Evolutionary conservation across 331 rosid species (phyloP).

Genomic region (Pyracantha coccinea): DNA sequence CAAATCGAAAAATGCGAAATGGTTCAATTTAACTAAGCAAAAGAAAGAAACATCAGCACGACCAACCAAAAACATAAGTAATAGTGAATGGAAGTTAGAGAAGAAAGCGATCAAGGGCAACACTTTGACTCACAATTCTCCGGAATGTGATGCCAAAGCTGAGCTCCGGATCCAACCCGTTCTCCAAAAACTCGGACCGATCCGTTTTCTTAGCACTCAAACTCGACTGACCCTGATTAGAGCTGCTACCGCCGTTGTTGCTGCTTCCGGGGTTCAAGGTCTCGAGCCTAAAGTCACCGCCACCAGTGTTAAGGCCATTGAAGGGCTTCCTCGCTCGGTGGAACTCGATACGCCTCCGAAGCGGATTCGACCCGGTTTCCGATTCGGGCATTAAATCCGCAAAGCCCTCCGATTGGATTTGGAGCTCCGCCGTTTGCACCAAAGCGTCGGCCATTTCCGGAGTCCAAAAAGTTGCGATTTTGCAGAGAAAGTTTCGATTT

Average conservation of each 20-base stretch:
- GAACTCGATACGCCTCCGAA: slow-evolving; percentile 44
- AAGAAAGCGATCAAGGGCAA: neutral
- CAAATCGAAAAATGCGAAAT: neutral
- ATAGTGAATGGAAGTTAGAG: neutral
- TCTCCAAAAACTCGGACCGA: slow-evolving; percentile 48
- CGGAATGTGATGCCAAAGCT: slow-evolving; percentile 66
- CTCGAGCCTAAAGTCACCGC: slow-evolving; percentile 38
- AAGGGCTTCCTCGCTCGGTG: slow-evolving; percentile 41
- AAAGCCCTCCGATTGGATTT: slow-evolving; percentile 1
- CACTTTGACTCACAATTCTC: slow-evolving; percentile 55
- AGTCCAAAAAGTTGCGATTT: neutral
- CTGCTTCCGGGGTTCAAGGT: slow-evolving; percentile 51
- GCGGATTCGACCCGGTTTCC: slow-evolving; percentile 7
- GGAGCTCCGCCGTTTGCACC: slow-evolving; percentile 5
- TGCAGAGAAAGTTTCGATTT: neutral
- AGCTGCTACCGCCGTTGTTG: slow-evolving; percentile 10
- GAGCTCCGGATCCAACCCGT: slow-evolving; percentile 87
- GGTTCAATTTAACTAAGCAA: neutral
- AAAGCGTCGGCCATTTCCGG: slow-evolving; percentile 39
- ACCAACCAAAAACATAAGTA: too few species aligned
- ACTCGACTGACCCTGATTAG: slow-evolving; percentile 3
- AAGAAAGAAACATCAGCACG: too few species aligned
- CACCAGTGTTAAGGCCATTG: slow-evolving; percentile 37
- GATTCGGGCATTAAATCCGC: slow-evolving; percentile 19
- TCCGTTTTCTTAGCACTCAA: slow-evolving; percentile 39